Evolutionary conservation across 345 rosid genomes (phyloP).

Genomic region (Sisymbrium altissimum): DNA sequence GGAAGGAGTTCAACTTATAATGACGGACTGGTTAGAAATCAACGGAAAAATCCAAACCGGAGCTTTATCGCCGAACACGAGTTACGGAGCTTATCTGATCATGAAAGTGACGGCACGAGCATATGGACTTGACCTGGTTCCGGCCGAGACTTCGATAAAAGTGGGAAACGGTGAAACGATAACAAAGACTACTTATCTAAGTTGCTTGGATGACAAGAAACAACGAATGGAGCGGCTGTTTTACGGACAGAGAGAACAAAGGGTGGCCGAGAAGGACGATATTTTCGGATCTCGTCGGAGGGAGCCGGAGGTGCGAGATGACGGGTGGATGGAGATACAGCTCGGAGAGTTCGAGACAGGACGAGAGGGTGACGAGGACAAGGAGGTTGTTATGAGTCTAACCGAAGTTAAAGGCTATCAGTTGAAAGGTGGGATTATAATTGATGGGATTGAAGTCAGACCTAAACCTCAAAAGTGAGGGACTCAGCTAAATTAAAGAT

Average conservation of each 20-base stretch:
- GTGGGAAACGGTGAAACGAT: constrained; percentile 17
- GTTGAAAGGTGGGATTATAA: constrained; percentile 63
- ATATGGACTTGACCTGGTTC: constrained; percentile 51
- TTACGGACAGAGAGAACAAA: constrained; percentile 14
- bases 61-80: constrained; percentile 44
- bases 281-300: background rate
- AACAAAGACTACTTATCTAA: background rate
- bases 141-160: constrained; percentile 40
- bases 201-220: constrained; percentile 33
- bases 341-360: constrained; percentile 57
- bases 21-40: constrained; percentile 44
- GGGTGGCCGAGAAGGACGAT: background rate
- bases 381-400: constrained; percentile 53
- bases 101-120: constrained; percentile 38
- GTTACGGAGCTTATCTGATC: constrained; percentile 49
- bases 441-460: constrained; percentile 80
- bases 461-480: constrained; percentile 35
- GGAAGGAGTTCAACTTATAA: constrained; percentile 42
- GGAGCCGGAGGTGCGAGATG: constrained; percentile 37
- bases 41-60: constrained; percentile 36
- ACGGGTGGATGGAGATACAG: constrained; percentile 85
- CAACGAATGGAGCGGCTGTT: constrained; percentile 20
- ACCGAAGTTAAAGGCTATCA: constrained; percentile 70
- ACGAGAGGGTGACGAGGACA: background rate
- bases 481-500: background rate